These are phyloP conservation scores for Penicillium tannophilum DNA, from an alignment of 495 filamentous ascomycete species.

Conservation along the genomic window DNA sequence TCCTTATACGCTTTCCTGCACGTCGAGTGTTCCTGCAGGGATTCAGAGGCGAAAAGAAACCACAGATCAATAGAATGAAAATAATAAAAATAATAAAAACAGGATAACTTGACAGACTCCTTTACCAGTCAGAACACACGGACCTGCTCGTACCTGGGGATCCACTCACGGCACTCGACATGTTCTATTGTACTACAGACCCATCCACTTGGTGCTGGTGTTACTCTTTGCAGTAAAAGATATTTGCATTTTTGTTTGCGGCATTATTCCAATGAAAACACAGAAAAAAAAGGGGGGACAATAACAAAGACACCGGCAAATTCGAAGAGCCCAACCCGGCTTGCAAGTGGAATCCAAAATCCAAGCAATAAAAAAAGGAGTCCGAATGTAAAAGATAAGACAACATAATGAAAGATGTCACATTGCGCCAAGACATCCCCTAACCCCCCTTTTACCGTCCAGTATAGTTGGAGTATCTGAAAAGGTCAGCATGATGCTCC, in stretches of 20 bases:
- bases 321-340: slow-evolving; percentile 25
- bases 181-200: slow-evolving; percentile 2
- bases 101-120: background rate
- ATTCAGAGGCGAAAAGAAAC: slow-evolving; percentile 3
- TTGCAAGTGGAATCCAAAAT: slow-evolving; percentile 20
- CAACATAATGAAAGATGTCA: slow-evolving; percentile 23
- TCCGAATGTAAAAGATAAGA: slow-evolving; percentile 2
- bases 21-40: slow-evolving; percentile 20
- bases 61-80: background rate
- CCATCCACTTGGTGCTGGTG: background rate
- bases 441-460: slow-evolving; percentile 44
- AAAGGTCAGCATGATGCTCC: background rate
- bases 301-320: slow-evolving; percentile 18
- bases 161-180: slow-evolving; percentile 10
- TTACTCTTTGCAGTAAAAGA: slow-evolving; percentile 6
- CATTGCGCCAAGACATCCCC: slow-evolving; percentile 44
- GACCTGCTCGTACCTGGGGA: background rate
- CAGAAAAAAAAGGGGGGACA: background rate
- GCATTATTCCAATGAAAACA: slow-evolving; percentile 4
- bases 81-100: background rate
- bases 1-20: slow-evolving; percentile 10
- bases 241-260: slow-evolving; percentile 12
- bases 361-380: background rate
- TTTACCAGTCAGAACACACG: background rate
- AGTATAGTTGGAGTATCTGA: slow-evolving; percentile 48